Conservation (phyloP, 148 eudicot genomes). For the Tetragonia tetragonoides region DNA sequence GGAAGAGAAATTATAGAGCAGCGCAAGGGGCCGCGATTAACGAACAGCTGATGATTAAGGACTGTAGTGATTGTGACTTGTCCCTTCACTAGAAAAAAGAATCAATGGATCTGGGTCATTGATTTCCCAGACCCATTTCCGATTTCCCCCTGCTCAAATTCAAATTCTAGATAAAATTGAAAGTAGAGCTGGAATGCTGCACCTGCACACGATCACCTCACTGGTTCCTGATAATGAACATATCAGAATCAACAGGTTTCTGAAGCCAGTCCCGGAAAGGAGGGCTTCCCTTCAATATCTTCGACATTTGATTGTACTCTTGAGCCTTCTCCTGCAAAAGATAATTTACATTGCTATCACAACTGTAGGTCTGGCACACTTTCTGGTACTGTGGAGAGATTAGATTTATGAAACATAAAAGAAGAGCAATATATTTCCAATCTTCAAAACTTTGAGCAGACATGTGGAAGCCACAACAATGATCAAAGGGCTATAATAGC, state of each 20-base stretch:
- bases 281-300: conserved; percentile 59
- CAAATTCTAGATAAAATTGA: too few species aligned
- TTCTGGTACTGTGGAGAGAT: not conserved
- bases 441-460: not conserved
- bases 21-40: too few species aligned
- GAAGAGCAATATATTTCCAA: not conserved
- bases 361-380: not conserved
- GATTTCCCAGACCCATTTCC: too few species aligned
- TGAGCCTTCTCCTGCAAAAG: conserved; percentile 55
- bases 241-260: conserved; percentile 68
- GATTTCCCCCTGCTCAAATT: too few species aligned
- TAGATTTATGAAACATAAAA: not conserved
- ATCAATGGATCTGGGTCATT: too few species aligned
- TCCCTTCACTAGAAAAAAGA: too few species aligned
- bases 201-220: conserved; percentile 18
- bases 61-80: too few species aligned
- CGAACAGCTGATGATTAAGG: too few species aligned
- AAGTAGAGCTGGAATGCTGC: too few species aligned
- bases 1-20: too few species aligned
- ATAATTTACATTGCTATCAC: not conserved
- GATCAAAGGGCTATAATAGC: not conserved
- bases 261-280: conserved; percentile 63
- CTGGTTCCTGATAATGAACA: conserved; percentile 28
- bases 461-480: not conserved
- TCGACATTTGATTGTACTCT: conserved; percentile 55